A percentile compares a stretch with the other conserved stretches of the same genome.
Evolutionary conservation across 176 grass and related monocot genomes (phyloP).

Genomic region (Canna indica): DNA sequence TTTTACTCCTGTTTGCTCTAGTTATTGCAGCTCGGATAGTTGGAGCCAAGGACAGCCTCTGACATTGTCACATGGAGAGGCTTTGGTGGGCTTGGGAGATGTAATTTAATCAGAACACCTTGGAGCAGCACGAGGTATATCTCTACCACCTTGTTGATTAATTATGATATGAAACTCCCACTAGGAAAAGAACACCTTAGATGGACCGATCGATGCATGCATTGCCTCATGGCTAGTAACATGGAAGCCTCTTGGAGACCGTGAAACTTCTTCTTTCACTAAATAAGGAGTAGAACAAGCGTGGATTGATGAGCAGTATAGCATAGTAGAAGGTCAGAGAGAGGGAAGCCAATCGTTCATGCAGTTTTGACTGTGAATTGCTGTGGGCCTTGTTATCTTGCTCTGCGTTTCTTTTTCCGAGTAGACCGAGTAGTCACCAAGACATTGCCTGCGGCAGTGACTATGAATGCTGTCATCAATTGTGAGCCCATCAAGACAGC

Average conservation of each 20-base stretch:
- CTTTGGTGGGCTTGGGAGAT: conserved; percentile 18
- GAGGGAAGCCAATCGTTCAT: conserved; percentile 20
- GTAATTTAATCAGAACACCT: conserved; percentile 6
- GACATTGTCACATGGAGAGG: conserved; percentile 47
- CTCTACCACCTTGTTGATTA: neutral
- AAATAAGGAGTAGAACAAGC: neutral
- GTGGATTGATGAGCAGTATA: neutral
- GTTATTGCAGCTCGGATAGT: neutral
- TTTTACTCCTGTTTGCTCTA: conserved; percentile 25
- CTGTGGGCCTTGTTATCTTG: conserved; percentile 11
- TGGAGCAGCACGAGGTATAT: conserved; percentile 19
- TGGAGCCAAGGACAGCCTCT: conserved; percentile 15
- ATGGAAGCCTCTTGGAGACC: neutral
- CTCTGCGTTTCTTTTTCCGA: conserved; percentile 6
- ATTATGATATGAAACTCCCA: conserved; percentile 28
- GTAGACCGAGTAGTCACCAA: conserved; percentile 18
- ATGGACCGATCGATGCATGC: conserved; percentile 2
- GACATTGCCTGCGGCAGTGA: conserved; percentile 22
- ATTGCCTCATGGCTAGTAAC: neutral
- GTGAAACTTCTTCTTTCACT: neutral
- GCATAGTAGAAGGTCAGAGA: neutral
- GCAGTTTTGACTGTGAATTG: conserved; percentile 22
- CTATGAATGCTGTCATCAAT: conserved; percentile 17
- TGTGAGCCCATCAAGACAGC: conserved; percentile 19
- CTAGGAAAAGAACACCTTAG: conserved; percentile 3